These are phyloP conservation scores for Fusarium dimerum DNA, from an alignment of 2,329 filamentous ascomycete species.

Conservation along the genomic window DNA sequence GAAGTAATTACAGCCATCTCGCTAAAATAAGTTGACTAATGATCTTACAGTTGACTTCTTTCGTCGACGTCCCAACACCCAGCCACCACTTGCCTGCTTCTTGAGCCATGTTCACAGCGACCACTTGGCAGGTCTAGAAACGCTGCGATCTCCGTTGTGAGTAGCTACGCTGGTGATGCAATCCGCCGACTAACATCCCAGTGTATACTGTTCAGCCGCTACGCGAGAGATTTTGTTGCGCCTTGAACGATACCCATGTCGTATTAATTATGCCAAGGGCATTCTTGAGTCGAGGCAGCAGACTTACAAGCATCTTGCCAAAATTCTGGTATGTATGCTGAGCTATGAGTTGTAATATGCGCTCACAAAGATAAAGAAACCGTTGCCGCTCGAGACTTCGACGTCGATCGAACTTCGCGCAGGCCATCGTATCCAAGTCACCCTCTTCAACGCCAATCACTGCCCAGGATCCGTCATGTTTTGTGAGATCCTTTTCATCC, in stretches of 20 bases:
- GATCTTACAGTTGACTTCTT: constrained; percentile 76
- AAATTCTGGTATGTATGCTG: constrained; percentile 55
- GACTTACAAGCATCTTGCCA: constrained; percentile 75
- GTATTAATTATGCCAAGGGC: constrained; percentile 78
- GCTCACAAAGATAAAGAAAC: constrained; percentile 52
- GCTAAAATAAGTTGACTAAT: not conserved
- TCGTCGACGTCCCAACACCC: constrained; percentile 52
- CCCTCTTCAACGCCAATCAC: constrained; percentile 88
- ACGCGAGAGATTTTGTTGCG: constrained; percentile 80
- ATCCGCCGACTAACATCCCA: constrained; percentile 23
- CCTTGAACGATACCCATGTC: constrained; percentile 75
- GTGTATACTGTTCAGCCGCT: constrained; percentile 83
- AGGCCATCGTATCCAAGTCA: constrained; percentile 71
- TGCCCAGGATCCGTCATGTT: constrained; percentile 93
- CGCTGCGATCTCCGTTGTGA: constrained; percentile 72
- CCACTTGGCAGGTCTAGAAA: constrained; percentile 80
- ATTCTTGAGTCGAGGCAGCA: constrained; percentile 73
- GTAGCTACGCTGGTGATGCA: constrained; percentile 8
- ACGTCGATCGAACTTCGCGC: constrained; percentile 74
- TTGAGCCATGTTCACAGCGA: constrained; percentile 92
- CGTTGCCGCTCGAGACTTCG: constrained; percentile 80
- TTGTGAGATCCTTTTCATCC: constrained; percentile 43
- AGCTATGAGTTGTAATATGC: too few relatives aligned
- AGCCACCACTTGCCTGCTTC: constrained; percentile 77
- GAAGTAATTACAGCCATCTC: constrained; percentile 46